Percentiles rank a stretch among this genome's conserved stretches.
Evolutionary conservation across 2,329 filamentous ascomycete genomes (phyloP).

Genomic region (Neoscytalidium dimidiatum): DNA sequence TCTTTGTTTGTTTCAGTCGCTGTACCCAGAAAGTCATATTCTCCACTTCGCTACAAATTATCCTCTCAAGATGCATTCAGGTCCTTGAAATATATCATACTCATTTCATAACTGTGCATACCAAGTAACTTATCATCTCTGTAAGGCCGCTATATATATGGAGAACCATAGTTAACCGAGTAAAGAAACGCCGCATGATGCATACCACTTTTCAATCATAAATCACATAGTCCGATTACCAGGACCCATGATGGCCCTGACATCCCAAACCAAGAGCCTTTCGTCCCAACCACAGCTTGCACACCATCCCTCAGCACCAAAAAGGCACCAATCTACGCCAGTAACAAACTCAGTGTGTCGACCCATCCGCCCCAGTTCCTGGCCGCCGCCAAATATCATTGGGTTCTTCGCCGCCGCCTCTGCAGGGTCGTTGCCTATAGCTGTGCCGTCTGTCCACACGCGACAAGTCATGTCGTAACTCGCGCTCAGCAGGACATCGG

Average conservation of each 20-base stretch:
- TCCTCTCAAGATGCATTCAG: too few species aligned
- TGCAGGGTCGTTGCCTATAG: slow-evolving; percentile 44
- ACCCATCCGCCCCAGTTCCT: slow-evolving; percentile 84
- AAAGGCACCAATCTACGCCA: slow-evolving; percentile 96
- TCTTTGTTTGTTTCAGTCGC: too few species aligned
- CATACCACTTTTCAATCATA: background rate
- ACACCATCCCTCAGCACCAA: slow-evolving; percentile 93
- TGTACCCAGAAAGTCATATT: too few species aligned
- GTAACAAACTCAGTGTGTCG: slow-evolving; percentile 94
- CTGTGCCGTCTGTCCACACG: slow-evolving; percentile 83
- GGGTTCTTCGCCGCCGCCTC: slow-evolving; percentile 37
- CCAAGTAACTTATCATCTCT: background rate
- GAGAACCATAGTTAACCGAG: background rate
- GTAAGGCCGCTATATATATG: background rate
- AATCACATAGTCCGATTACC: background rate
- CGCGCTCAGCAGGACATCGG: slow-evolving; percentile 81
- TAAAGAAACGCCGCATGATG: slow-evolving; percentile 8
- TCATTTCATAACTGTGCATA: background rate
- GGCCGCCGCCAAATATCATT: slow-evolving; percentile 55
- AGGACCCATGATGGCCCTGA: slow-evolving; percentile 62
- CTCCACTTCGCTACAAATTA: too few species aligned
- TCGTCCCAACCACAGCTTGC: slow-evolving; percentile 96
- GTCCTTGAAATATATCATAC: background rate
- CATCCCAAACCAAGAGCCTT: slow-evolving; percentile 88
- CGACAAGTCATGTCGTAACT: slow-evolving; percentile 98